phyloP scores from a whole-genome alignment of 345 rosid genomes.

The Psidium friedrichsthalianum region DNA sequence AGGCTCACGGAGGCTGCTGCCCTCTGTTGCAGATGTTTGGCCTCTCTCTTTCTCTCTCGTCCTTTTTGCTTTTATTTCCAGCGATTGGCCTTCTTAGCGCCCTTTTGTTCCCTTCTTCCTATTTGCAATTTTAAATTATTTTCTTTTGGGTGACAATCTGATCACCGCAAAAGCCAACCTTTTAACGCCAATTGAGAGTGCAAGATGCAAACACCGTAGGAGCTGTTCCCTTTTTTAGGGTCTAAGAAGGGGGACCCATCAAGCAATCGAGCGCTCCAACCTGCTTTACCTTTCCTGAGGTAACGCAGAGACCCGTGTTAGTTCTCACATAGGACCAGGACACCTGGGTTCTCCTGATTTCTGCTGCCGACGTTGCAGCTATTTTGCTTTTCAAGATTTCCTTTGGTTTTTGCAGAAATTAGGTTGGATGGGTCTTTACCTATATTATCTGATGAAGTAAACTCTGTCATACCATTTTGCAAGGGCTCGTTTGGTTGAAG shows the following conservation, averaged over 20 bases:
- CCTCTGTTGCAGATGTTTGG: not conserved
- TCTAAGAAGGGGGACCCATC: not conserved
- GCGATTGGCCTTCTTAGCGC: not conserved
- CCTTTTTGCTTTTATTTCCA: not conserved
- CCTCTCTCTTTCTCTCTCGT: not conserved
- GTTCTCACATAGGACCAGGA: not conserved
- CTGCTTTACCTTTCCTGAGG: not conserved
- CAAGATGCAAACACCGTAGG: not conserved
- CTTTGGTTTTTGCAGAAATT: not conserved
- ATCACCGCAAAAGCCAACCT: not conserved
- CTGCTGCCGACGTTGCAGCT: not conserved
- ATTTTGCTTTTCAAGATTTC: not conserved
- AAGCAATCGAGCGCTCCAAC: not conserved
- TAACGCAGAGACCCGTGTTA: not conserved
- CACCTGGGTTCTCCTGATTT: not conserved
- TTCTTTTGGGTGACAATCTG: not conserved
- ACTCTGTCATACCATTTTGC: not conserved
- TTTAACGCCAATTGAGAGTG: not conserved
- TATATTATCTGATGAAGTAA: not conserved
- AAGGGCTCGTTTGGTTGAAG: not conserved
- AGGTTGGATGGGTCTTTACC: not conserved
- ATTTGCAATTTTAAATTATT: not conserved
- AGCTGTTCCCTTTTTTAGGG: not conserved
- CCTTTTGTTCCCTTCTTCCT: not conserved
- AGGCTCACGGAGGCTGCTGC: not conserved